Base-by-base conservation (phyloP, 306 rosid species). In the Vachellia pachyceras region DNA sequence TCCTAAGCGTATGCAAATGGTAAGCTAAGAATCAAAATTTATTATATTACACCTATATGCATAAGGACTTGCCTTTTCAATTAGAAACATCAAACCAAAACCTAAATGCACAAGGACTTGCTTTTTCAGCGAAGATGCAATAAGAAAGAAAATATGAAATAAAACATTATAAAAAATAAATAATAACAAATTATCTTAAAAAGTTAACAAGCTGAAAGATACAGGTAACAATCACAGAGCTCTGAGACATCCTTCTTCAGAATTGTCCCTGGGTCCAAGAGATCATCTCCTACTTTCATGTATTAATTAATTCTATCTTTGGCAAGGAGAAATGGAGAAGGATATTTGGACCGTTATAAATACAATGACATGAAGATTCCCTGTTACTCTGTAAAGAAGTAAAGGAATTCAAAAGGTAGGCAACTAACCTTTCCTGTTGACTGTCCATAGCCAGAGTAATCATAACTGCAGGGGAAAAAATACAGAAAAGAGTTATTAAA, bases 361-460 rank as follows among this genome's bases (percentile, higher is more conserved):
- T 61, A 25, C 4, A 45, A 23, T 52, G 18, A 76, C 76, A 40
- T 50, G 47, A 23, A 80, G 65, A 68, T 22, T 36, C 49, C 58
- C 25, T n/a, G 3, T 57, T 8, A 17, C 63, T 65, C 18, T 73
- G 18, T 39, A 15, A 73, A n/a, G 7, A 85, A 47, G 9, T 45
- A n/a, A 50, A 17, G 67, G 35, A 42, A 17, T 54, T 40, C 50
- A 76, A 36, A 86, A 73, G 52, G 44, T 74, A 33, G 40, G 79
- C 63, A 68, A 71, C 92, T 70, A 82, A 94, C 98, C 98, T 94
- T 94, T 85, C 98, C 98, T 73, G 97, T 90, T 58, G 98, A 92
- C 85, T 83, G 97, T 88, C 98, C 98, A 83, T 94, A 94, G 46
- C 98, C 97, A 76, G 98, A 94, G 86, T 94, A 94, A 86, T 94